phyloP scores from a whole-genome alignment of 202 grass and related monocot genomes.

The Hordeum pubiflorum region DNA sequence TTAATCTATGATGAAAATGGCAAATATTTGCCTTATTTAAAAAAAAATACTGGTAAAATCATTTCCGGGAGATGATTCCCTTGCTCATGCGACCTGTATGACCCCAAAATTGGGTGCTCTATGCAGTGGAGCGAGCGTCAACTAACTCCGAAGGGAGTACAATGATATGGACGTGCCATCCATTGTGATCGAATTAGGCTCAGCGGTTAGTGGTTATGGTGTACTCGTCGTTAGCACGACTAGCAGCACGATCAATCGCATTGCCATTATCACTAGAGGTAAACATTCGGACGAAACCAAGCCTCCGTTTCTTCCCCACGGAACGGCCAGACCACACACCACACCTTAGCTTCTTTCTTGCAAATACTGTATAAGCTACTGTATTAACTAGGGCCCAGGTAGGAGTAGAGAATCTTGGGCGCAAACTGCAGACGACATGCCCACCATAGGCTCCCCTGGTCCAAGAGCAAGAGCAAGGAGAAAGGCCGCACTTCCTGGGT shows the following conservation, averaged over 20 bases:
- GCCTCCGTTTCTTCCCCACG: background rate
- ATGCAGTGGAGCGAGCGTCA: too few species aligned
- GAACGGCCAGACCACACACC: background rate
- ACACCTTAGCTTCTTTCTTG: background rate
- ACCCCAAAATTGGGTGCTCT: too few species aligned
- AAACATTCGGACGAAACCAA: background rate
- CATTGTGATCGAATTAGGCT: background rate
- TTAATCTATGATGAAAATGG: too few species aligned
- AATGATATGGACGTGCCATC: background rate
- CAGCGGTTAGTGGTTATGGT: background rate
- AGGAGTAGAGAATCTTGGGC: conserved; percentile 3
- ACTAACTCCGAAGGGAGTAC: background rate
- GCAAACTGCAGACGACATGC: conserved; percentile 15
- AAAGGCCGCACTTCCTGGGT: conserved; percentile 8
- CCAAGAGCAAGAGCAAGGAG: background rate
- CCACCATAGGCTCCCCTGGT: background rate
- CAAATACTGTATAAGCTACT: too few species aligned
- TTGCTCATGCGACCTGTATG: too few species aligned
- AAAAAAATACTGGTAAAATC: too few species aligned
- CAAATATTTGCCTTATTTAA: too few species aligned
- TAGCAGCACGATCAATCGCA: background rate
- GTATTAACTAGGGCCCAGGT: background rate
- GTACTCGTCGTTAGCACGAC: conserved; percentile 13
- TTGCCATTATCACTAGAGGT: background rate
- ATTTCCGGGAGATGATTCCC: too few species aligned